phyloP scores from a whole-genome alignment of 768 basidiomycete species.

The Gloeophyllum trabeum region DNA sequence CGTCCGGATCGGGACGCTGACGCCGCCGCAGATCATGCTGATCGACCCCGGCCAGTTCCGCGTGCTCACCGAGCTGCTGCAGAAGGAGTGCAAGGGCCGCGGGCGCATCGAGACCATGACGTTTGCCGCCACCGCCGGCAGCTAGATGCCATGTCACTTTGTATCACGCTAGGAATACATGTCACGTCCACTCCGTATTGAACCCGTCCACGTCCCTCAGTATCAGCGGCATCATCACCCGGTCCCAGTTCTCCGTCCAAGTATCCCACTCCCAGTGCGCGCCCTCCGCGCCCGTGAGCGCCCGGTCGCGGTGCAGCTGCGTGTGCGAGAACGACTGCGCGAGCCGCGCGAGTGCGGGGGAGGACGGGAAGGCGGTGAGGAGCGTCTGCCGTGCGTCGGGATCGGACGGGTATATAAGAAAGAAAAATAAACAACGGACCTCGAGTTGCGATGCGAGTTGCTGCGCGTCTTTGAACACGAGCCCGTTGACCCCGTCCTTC shows the following conservation, averaged over 20 bases:
- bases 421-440: constrained; percentile 25
- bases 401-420: constrained; percentile 39
- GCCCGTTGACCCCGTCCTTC: constrained; percentile 73
- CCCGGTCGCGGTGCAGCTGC: neutral
- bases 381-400: constrained; percentile 42
- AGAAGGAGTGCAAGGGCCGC: constrained; percentile 83
- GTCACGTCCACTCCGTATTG: constrained; percentile 1
- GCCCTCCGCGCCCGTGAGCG: constrained; percentile 10
- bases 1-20: neutral
- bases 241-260: constrained; percentile 85
- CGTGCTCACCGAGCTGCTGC: constrained; percentile 78
- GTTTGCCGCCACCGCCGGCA: constrained; percentile 49
- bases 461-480: constrained; percentile 55
- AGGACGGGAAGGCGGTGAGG: constrained; percentile 17
- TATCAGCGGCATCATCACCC: constrained; percentile 48
- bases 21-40: constrained; percentile 63
- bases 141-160: neutral
- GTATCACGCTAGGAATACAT: neutral
- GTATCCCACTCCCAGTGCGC: constrained; percentile 49
- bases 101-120: constrained; percentile 79
- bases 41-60: constrained; percentile 93
- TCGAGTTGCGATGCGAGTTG: constrained; percentile 67
- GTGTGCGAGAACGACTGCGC: neutral
- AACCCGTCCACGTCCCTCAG: constrained; percentile 16
- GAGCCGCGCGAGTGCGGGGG: constrained; percentile 1